Conservation (phyloP, 2,329 filamentous ascomycete genomes). For the Alternaria sp. region DNA sequence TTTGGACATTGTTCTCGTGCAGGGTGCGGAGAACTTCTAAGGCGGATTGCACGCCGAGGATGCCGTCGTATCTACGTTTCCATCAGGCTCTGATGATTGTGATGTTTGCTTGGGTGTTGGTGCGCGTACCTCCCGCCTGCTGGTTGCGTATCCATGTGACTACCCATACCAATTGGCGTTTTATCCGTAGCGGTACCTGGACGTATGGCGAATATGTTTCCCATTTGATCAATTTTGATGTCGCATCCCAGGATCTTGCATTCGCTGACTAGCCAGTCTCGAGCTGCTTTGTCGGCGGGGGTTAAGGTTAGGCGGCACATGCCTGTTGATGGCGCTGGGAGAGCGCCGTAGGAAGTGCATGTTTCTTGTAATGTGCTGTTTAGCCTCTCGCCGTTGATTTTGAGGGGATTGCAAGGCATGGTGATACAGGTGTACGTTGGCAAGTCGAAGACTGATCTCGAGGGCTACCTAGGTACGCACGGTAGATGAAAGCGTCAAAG, state of each 20-base stretch:
- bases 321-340: conserved; percentile 58
- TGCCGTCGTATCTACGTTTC: conserved; percentile 69
- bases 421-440: neutral
- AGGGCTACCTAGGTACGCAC: neutral
- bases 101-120: accelerated
- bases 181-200: conserved; percentile 53
- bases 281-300: conserved; percentile 33
- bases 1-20: conserved; percentile 40
- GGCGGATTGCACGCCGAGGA: conserved; percentile 72
- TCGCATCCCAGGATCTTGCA: conserved; percentile 36
- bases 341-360: conserved; percentile 36
- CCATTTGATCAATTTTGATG: conserved; percentile 45
- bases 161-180: conserved; percentile 49
- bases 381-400: conserved; percentile 33
- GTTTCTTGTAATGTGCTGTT: conserved; percentile 34
- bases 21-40: conserved; percentile 48
- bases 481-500: neutral
- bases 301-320: conserved; percentile 74
- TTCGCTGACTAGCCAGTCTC: conserved; percentile 41
- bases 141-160: conserved; percentile 62
- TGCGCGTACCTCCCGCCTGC: conserved; percentile 30
- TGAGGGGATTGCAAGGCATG: conserved; percentile 11
- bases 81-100: neutral
- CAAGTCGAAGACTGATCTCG: neutral
- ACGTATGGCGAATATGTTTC: conserved; percentile 43